A percentile compares a stretch with the other conserved stretches of the same genome.
phyloP scores from a whole-genome alignment of 805 yeast genomes.

The Candida lessepsii region DNA sequence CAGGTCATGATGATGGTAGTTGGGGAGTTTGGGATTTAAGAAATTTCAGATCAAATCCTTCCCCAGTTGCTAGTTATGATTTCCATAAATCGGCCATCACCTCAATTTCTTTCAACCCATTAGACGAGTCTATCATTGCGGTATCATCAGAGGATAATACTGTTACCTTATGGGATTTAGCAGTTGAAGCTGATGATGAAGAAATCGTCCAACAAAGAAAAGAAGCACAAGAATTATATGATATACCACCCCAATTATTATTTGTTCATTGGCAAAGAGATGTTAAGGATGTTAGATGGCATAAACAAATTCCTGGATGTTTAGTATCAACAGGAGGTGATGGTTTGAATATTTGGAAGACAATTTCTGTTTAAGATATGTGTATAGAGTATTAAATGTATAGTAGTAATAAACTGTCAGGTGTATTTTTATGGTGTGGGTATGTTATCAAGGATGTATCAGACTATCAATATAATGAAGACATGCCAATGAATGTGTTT shows the following conservation, averaged over 20 bases:
- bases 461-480: too few relatives aligned
- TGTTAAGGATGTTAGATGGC: slow-evolving; percentile 98
- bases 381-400: too few relatives aligned
- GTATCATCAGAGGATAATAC: slow-evolving; percentile 97
- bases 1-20: slow-evolving; percentile 95
- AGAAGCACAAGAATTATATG: slow-evolving; percentile 76
- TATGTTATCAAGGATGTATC: too few relatives aligned
- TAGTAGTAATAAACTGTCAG: too few relatives aligned
- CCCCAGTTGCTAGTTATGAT: slow-evolving; percentile 91
- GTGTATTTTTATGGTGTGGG: too few relatives aligned
- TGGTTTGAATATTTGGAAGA: slow-evolving; percentile 94
- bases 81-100: slow-evolving; percentile 95
- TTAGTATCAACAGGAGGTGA: slow-evolving; percentile 93
- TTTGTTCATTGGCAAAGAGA: slow-evolving; percentile 98
- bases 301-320: slow-evolving; percentile 93
- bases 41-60: slow-evolving; percentile 56
- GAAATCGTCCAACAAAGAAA: slow-evolving; percentile 84
- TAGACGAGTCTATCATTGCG: slow-evolving; percentile 93
- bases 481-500: too few relatives aligned
- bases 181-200: slow-evolving; percentile 98
- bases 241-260: slow-evolving; percentile 91
- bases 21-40: slow-evolving; percentile 99
- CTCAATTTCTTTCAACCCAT: slow-evolving; percentile 89
- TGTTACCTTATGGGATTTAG: slow-evolving; percentile 95
- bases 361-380: slow-evolving; percentile 74